Evolutionary conservation across 306 rosid species (phyloP), one percentile per base, ranked within the genome.

Genomic region (Oemleria cerasiformis): DNA sequence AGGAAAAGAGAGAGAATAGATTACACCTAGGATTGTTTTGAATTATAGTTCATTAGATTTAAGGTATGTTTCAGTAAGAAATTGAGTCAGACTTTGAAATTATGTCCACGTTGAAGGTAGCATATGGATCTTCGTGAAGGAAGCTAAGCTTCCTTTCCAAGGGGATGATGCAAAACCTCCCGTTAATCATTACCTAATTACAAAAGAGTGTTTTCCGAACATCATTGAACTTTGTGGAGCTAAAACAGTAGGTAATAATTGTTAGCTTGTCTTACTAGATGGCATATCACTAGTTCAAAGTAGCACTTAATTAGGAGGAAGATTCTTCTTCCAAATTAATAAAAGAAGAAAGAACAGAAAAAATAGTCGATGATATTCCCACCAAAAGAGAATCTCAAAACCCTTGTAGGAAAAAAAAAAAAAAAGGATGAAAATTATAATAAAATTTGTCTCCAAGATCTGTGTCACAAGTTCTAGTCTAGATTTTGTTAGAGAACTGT

Each of bases 311-410:
- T 77, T 59, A 66, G 56, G 62, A 9, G 13, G 81, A 79, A 77
- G 83, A 82, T 75, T 82, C 83, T 67, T 78, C 34, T 60, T 71
- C 74, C 79, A 68, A 68, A 41, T 40, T 51, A 50, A 61, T 23
- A 55, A 41, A 77, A 47, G 65, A 69, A 17, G 58, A 42, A 71
- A 60, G 23, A 60, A 70, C 63, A 63, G 47, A 25, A 15, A 38
- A 23, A 55, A 43, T 36, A 77, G 83, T 62, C 83, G 81, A 74
- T 71, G 75, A 74, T 50, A 73, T 77, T 70, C 63, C 72, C 79
- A 66, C 53, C 73, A 67, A 84, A 63, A 79, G 61, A 55, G 84
- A 86, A 82, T 80, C 85, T 59, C 69, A 11, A 11, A 62, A 39
- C 15, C 74, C 61, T 59, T 42, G 76, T 25, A 65, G 17, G 48